Evolutionary conservation across 768 basidiomycete species (phyloP).

Genomic region (Lactifluus pinguis): DNA sequence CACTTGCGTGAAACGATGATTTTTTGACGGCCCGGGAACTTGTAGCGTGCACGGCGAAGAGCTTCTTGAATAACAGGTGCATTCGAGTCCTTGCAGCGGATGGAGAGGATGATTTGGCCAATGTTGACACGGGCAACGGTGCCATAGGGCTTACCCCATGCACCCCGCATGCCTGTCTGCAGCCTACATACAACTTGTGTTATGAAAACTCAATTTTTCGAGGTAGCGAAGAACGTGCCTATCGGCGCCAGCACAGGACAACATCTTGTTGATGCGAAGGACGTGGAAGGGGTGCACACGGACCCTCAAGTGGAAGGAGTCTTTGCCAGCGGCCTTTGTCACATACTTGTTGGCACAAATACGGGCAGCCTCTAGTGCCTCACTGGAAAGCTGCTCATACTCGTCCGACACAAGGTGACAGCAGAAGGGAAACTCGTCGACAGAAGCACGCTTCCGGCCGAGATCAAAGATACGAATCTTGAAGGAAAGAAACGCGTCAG

Average conservation of each 20-base stretch:
- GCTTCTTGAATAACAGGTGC: constrained; percentile 90
- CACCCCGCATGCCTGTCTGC: constrained; percentile 98
- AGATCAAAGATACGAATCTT: constrained; percentile 96
- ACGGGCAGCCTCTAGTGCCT: constrained; percentile 95
- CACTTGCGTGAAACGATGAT: constrained; percentile 97
- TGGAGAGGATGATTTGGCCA: constrained; percentile 86
- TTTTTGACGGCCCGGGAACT: constrained; percentile 98
- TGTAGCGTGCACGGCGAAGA: constrained; percentile 95
- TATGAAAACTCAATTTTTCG: not conserved
- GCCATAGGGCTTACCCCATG: constrained; percentile 98
- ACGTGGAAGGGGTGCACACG: constrained; percentile 98
- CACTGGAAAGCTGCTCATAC: constrained; percentile 92
- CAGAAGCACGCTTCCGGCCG: constrained; percentile 89
- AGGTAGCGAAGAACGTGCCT: constrained; percentile 41
- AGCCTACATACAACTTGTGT: constrained; percentile 37
- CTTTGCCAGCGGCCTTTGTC: constrained; percentile 96
- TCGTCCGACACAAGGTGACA: constrained; percentile 95
- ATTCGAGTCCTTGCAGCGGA: constrained; percentile 87
- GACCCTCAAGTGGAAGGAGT: constrained; percentile 97
- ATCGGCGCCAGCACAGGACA: constrained; percentile 98
- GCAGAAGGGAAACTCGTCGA: constrained; percentile 98
- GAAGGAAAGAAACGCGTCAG: not conserved
- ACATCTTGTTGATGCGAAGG: constrained; percentile 99
- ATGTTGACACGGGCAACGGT: constrained; percentile 95
- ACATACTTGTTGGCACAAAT: constrained; percentile 99